Conservation (phyloP, 352 stramenopile species). For the Globisporangium nunn region DNA sequence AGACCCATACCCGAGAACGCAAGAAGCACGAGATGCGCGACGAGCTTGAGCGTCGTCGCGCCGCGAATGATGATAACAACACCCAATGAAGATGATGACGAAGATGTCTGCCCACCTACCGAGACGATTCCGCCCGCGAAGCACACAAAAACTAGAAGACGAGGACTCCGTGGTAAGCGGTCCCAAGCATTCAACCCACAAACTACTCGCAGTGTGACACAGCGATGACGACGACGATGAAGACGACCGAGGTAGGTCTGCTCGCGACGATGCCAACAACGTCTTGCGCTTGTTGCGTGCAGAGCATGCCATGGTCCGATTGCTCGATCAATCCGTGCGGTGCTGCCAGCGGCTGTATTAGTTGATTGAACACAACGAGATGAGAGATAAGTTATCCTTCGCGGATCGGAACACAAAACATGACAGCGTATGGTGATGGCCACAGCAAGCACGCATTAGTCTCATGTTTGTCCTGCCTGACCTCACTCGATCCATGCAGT, state of each 20-base stretch:
- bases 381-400: background rate
- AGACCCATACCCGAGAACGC: no score
- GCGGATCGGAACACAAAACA: constrained; percentile 2
- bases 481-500: no score
- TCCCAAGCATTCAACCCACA: constrained; percentile 10
- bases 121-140: constrained; percentile 5
- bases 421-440: constrained; percentile 1
- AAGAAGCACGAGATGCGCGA: background rate
- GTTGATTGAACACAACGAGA: background rate
- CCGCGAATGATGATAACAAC: background rate
- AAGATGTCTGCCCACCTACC: constrained; percentile 4
- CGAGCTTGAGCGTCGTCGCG: constrained; percentile 1
- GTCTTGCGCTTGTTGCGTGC: background rate
- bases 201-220: background rate
- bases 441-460: background rate
- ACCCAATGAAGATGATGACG: constrained; percentile 4
- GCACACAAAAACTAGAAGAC: constrained; percentile 20
- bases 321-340: background rate
- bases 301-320: background rate
- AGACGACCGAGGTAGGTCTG: background rate
- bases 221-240: background rate
- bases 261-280: background rate
- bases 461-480: no score
- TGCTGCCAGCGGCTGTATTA: background rate
- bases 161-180: constrained; percentile 4